phyloP scores from a whole-genome alignment of 2,329 filamentous ascomycete species.

The Fusarium sp. region DNA sequence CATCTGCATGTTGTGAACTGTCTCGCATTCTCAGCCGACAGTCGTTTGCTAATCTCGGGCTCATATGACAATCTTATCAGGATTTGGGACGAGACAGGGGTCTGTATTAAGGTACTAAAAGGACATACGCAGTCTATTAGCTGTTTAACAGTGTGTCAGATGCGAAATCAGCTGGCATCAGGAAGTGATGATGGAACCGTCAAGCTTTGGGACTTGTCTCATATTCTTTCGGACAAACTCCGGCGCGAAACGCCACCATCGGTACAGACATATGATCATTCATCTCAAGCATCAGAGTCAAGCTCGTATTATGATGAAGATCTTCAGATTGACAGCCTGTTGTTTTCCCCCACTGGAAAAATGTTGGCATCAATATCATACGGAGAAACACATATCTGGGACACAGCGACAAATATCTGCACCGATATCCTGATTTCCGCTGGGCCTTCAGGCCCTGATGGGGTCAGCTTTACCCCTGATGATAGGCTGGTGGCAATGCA shows the following conservation, averaged over 20 bases:
- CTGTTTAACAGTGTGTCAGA: rapidly evolving
- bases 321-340: rapidly evolving
- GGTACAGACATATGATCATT: rapidly evolving
- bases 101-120: rapidly evolving
- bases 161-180: not conserved
- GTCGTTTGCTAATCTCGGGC: too few species aligned
- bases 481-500: not conserved
- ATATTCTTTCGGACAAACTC: rapidly evolving
- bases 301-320: rapidly evolving
- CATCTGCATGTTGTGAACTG: too few species aligned
- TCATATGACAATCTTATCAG: too few species aligned
- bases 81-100: not conserved
- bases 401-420: rapidly evolving
- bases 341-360: not conserved
- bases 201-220: not conserved
- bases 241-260: not conserved
- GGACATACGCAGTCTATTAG: rapidly evolving
- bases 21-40: too few species aligned
- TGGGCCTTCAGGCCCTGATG: rapidly evolving
- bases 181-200: rapidly evolving
- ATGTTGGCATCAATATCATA: rapidly evolving
- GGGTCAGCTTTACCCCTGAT: not conserved
- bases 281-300: too few species aligned
- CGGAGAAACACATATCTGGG: rapidly evolving
- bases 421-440: rapidly evolving